Evolutionary conservation across 2,329 filamentous ascomycete species (phyloP), one percentile per base, ranked within the genome.

Genomic region (Pseudogymnoascus sp.): DNA sequence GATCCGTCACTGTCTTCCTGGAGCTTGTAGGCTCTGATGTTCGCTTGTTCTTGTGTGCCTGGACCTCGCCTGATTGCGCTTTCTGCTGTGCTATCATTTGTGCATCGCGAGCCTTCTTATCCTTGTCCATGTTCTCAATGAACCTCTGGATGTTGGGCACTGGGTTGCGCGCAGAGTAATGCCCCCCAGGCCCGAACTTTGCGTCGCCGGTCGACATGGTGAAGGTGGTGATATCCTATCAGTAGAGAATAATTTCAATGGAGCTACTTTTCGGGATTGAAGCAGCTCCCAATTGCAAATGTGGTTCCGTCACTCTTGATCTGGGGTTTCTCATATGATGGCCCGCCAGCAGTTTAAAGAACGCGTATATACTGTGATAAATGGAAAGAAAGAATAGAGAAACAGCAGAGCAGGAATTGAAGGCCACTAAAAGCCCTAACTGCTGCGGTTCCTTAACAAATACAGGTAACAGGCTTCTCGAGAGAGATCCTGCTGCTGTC

Each of bases 111-210:
- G 88, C 78, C 69, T 83, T 86, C 78, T 96, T 96, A 69, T 96
- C 87, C 62, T 77, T 79, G 74, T 96, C 93, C 37, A 97, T 81
- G 67, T 84, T 84, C 62, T 90, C 83, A 68, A 96, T 82, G 68
- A 96, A 96, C 74, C 93, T 84, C 72, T 89, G 87, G 68, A 97
- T 89, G 63, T 91, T 96, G 5, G 93, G 93, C 62, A 97, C 86
- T 23, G 90, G 89, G 74, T 96, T 96, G 64, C 76, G 77, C 61
- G 88, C 91, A 31, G 90, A 93, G 79, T 96, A 97, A 73, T 92
- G 89, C 70, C 89, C 86, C 18, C 78, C 81, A 66, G 81, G 80
- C 67, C 76, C 67, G 10, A 56, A 65, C 61, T 69, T 70, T 25
- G 66, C 65, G 31, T 68, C 63, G n/a, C 65, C 62, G 21, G 59